Evolutionary conservation across 2,329 filamentous ascomycete species (phyloP).

Genomic region (Ophiostoma quercus): DNA sequence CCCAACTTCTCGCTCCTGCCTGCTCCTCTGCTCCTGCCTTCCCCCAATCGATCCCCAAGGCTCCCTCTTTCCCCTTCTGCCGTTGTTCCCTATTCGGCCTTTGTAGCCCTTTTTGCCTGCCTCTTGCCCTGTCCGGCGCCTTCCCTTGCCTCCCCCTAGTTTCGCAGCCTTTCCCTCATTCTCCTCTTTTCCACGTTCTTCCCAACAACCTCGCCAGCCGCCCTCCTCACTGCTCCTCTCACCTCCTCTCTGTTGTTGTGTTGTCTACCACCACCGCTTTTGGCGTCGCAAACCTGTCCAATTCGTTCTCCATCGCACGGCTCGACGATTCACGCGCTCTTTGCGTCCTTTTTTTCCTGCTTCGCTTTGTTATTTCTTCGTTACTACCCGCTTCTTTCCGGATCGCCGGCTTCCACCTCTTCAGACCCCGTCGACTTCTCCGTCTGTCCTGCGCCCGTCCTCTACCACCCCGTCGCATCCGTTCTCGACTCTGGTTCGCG

Average conservation of each 20-base stretch:
- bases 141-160: slow-evolving; percentile 8
- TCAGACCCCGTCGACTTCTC: background rate
- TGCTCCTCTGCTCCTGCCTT: background rate
- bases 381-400: background rate
- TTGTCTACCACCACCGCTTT: background rate
- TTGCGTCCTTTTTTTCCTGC: background rate
- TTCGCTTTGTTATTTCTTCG: background rate
- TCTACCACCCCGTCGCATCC: background rate
- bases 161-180: slow-evolving; percentile 19
- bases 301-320: background rate
- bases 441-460: background rate
- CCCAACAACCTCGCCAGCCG: slow-evolving; percentile 7
- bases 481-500: background rate
- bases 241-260: background rate
- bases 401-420: slow-evolving; percentile 1
- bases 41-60: slow-evolving; percentile 12
- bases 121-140: slow-evolving; percentile 11
- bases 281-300: background rate
- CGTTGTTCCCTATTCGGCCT: background rate
- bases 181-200: slow-evolving; percentile 18
- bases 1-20: background rate
- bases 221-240: background rate
- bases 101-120: slow-evolving; percentile 1
- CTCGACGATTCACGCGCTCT: background rate
- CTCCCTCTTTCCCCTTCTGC: slow-evolving; percentile 6